A percentile compares a stretch with the other conserved stretches of the same genome.
Evolutionary conservation across 2,329 filamentous ascomycete genomes (phyloP).

Genomic region (Neofusicoccum umdonicola): DNA sequence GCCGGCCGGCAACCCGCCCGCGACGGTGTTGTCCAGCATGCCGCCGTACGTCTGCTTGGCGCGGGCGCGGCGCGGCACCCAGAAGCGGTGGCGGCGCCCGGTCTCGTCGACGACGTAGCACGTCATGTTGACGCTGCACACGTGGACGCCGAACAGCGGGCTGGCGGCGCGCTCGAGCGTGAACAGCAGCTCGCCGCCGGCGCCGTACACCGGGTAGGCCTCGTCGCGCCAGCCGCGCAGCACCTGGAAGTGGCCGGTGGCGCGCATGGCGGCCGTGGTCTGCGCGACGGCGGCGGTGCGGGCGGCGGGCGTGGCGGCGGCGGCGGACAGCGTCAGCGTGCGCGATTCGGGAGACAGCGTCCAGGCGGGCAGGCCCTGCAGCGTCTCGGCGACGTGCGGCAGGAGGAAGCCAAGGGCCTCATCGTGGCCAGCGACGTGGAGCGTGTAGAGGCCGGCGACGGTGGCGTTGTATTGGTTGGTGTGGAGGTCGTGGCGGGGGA

Average conservation of each 20-base stretch:
- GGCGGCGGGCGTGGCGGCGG: conserved; percentile 57
- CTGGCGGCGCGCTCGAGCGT: conserved; percentile 43
- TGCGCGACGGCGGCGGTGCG: conserved; percentile 58
- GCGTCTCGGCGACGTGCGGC: conserved; percentile 59
- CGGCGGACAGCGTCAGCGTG: conserved; percentile 61
- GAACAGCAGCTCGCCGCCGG: conserved; percentile 38
- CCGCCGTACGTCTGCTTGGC: conserved; percentile 82
- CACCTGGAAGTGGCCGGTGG: conserved; percentile 69
- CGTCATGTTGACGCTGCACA: conserved; percentile 43
- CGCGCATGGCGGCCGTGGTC: conserved; percentile 66
- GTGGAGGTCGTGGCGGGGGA: conserved; percentile 69
- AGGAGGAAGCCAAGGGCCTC: conserved; percentile 59
- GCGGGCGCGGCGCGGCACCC: conserved; percentile 74
- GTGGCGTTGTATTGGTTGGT: conserved; percentile 54
- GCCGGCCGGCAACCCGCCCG: conserved; percentile 76
- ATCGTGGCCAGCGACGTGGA: conserved; percentile 66
- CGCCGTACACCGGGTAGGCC: conserved; percentile 41
- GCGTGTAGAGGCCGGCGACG: conserved; percentile 55
- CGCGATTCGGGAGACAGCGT: conserved; percentile 57
- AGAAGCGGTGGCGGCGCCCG: conserved; percentile 66
- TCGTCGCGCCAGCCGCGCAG: conserved; percentile 52
- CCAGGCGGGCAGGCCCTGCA: conserved; percentile 59
- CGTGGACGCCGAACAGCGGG: conserved; percentile 44
- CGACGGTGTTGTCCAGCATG: conserved; percentile 95
- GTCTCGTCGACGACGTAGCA: conserved; percentile 35